phyloP scores from a whole-genome alignment of 2,329 filamentous ascomycete species.

The Colletotrichum higginsianum region DNA sequence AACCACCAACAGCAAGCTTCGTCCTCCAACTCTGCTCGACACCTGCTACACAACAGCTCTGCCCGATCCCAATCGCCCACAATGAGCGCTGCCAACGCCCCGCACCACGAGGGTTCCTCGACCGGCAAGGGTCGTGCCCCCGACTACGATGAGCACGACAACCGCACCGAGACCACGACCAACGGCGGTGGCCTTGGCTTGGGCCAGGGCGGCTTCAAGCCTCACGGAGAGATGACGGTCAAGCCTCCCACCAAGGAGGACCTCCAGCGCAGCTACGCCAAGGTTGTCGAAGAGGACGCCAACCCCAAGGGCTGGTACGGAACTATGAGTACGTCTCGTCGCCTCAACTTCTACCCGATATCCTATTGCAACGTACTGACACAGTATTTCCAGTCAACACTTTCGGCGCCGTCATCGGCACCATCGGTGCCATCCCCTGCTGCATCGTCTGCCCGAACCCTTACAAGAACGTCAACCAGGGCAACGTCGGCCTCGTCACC shows the following conservation, averaged over 20 bases:
- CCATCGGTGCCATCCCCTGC: conserved; percentile 89
- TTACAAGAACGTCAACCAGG: conserved; percentile 92
- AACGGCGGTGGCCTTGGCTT: conserved; percentile 43
- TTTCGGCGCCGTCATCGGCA: conserved; percentile 82
- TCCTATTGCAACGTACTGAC: conserved; percentile 23
- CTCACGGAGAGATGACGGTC: conserved; percentile 75
- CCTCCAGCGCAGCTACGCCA: conserved; percentile 86
- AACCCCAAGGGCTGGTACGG: conserved; percentile 91
- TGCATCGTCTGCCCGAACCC: conserved; percentile 95
- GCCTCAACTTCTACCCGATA: neutral
- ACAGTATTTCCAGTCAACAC: conserved; percentile 70
- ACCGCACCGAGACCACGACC: conserved; percentile 17
- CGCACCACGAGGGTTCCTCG: conserved; percentile 34
- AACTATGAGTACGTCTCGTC: conserved; percentile 76
- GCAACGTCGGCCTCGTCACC: conserved; percentile 94
- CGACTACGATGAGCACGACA: conserved; percentile 37
- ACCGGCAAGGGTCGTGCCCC: conserved; percentile 40
- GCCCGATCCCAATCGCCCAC: conserved; percentile 30
- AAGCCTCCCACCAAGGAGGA: conserved; percentile 87
- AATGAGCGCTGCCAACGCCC: conserved; percentile 39
- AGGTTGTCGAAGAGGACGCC: conserved; percentile 74
- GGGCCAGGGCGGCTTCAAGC: conserved; percentile 60
- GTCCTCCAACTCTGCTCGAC: conserved; percentile 43
- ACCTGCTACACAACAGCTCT: conserved; percentile 29
- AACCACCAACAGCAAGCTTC: conserved; percentile 9